Evolutionary conservation across 139 green algal species (phyloP).

Genomic region (Chlorella sp.): DNA sequence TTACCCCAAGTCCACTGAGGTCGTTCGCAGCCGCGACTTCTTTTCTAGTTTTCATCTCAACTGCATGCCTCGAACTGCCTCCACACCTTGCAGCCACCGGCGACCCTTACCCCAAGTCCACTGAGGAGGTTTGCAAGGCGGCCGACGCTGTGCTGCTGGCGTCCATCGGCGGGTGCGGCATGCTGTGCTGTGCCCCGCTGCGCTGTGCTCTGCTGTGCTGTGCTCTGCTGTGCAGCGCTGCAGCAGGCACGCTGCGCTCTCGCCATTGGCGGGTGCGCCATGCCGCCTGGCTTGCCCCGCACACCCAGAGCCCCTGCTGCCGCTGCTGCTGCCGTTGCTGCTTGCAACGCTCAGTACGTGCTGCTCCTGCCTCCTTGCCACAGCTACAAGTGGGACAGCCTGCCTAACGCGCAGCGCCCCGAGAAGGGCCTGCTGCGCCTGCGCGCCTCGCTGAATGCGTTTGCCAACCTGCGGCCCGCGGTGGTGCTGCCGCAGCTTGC

Average conservation of each 20-base stretch:
- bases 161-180: constrained; percentile 83
- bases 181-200: not conserved
- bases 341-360: no score
- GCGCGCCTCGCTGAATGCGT: constrained; percentile 88
- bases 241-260: no score
- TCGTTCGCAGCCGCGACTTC: no score
- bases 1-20: constrained; percentile 87
- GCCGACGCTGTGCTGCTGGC: constrained; percentile 94
- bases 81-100: constrained; percentile 41
- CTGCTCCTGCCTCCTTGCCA: not conserved
- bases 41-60: no score
- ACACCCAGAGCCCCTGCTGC: no score
- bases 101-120: constrained; percentile 87
- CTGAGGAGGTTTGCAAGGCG: constrained; percentile 81
- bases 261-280: no score
- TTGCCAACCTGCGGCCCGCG: constrained; percentile 98
- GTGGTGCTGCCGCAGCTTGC: constrained; percentile 91
- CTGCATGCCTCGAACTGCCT: no score
- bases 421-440: constrained; percentile 94
- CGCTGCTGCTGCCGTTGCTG: no score
- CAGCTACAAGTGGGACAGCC: constrained; percentile 99
- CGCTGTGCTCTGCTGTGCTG: not conserved
- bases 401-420: constrained; percentile 81
- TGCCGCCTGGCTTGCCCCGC: no score
- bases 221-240: not conserved